Base-by-base conservation (phyloP, 805 yeast genomes). In the Metschnikowia corniflorae region DNA sequence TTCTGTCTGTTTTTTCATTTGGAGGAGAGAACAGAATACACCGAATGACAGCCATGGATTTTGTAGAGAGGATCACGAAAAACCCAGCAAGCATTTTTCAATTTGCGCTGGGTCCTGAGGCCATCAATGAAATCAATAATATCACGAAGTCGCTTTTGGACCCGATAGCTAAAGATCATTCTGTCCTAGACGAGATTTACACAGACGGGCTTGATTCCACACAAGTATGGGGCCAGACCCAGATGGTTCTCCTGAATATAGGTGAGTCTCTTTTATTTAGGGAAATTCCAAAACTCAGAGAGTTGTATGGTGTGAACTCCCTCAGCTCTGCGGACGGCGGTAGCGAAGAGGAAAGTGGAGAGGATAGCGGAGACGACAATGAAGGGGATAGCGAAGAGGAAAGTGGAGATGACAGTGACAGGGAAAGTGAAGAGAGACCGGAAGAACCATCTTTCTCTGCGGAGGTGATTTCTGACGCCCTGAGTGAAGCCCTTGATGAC, bases 201-300 rank as follows among this genome's bases (percentile, higher is more conserved):
- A 72, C 83, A 10, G 94, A 88, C 32, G 97, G 96, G 1, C 67
- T 91, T 37, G 96, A 86, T 57, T 80, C 96, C 16, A 75, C 82
- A 26, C 97, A 91, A 56, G 88, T 93, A 0, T 91, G 91, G 87
- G 95, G 91, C 38, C 97, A 91, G 61, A 81, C 86, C 2, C 86
- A 85, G 59, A 73, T 91, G 64, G 81, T 91, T 14, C 65, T 87
- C 25, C 96, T 88, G 40, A 82, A 82, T 6, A 82, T 83, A 9
- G 78, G 82, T 18, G 87, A 82, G 31, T 69, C 71, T 28, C 60
- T 87, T 23, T 55, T 85, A 54, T 71, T 68, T 37, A 75, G 70
- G 14, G 71, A 71, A 35, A 73, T 86, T 29, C 79, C 80, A 2
- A 67, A 62, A 24, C 53, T 82, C 40, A 73, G 65, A 44, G 63